Conservation (phyloP, 768 basidiomycete genomes). For the Paxillus ammoniavirescens region DNA sequence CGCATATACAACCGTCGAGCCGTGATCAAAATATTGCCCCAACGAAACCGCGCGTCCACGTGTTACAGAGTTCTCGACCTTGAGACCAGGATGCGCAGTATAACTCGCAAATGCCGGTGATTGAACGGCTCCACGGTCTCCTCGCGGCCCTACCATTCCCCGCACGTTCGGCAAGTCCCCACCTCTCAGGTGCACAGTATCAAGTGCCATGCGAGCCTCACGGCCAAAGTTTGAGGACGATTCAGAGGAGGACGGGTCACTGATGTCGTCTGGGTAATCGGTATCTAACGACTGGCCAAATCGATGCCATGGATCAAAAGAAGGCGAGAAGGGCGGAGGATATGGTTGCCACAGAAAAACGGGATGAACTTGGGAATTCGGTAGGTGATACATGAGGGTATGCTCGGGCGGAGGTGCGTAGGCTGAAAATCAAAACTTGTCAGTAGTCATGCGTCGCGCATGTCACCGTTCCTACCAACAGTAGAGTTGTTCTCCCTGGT, state of each 20-base stretch:
- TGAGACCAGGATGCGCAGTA: conserved; percentile 16
- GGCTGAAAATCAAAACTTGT: conserved; percentile 12
- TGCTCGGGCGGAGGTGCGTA: conserved; percentile 14
- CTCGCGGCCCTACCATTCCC: conserved; percentile 6
- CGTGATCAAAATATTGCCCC: conserved; percentile 1
- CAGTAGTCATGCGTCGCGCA: background rate
- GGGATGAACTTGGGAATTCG: conserved; percentile 13
- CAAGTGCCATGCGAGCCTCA: conserved; percentile 6
- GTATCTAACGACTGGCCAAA: conserved; percentile 5
- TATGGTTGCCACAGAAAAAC: conserved; percentile 32
- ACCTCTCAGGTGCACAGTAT: conserved; percentile 2
- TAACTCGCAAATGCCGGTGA: conserved; percentile 8
- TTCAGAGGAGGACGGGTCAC: conserved; percentile 26
- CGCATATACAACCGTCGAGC: background rate
- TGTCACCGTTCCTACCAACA: conserved; percentile 10
- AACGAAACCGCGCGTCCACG: conserved; percentile 9
- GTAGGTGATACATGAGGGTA: conserved; percentile 18
- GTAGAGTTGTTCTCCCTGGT: conserved; percentile 16
- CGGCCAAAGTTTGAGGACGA: conserved; percentile 17
- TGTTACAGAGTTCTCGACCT: conserved; percentile 5
- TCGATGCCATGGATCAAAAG: conserved; percentile 17
- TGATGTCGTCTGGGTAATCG: conserved; percentile 25
- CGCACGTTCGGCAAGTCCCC: background rate
- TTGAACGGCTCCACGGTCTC: conserved; percentile 10
- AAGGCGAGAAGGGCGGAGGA: conserved; percentile 13